These are phyloP conservation scores for Drechslera avenae DNA, from an alignment of 2,329 filamentous ascomycete species.

Conservation along the genomic window DNA sequence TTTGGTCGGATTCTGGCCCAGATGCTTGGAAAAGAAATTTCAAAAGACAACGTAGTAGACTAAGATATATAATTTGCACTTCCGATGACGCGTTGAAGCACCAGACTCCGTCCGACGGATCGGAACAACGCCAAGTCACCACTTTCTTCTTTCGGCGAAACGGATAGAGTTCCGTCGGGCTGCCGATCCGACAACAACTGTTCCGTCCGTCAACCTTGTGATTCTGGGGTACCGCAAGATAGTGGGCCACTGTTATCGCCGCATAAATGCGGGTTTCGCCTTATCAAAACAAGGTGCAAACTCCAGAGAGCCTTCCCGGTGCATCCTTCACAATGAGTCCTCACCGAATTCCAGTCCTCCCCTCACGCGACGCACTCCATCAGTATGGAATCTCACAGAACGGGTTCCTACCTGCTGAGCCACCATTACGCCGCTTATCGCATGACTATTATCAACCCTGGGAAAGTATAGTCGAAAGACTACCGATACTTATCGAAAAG, in stretches of 20 bases:
- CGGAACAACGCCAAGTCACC: conserved; percentile 8
- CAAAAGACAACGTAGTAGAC: not conserved
- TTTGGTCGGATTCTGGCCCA: not conserved
- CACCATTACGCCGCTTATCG: conserved; percentile 73
- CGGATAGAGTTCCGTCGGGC: conserved; percentile 10
- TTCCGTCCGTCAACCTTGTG: not conserved
- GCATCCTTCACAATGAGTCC: conserved; percentile 32
- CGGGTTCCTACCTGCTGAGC: conserved; percentile 78
- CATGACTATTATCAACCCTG: conserved; percentile 88
- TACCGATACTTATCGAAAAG: conserved; percentile 77
- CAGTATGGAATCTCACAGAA: conserved; percentile 79
- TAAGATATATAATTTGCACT: conserved; percentile 13
- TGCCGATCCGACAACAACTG: conserved; percentile 7
- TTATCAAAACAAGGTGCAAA: conserved; percentile 10
- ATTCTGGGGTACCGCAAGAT: not conserved
- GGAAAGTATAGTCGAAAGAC: conserved; percentile 77
- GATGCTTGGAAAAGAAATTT: conserved; percentile 2
- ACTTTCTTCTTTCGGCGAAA: conserved; percentile 26
- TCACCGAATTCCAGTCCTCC: conserved; percentile 31
- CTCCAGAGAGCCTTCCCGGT: conserved; percentile 1
- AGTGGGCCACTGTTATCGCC: not conserved
- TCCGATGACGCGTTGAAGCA: conserved; percentile 17
- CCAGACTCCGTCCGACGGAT: conserved; percentile 11
- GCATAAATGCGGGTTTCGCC: conserved; percentile 29
- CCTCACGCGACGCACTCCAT: conserved; percentile 53